Evolutionary conservation across 2,329 filamentous ascomycete genomes (phyloP).

Genomic region (Penicillium rolfsii): DNA sequence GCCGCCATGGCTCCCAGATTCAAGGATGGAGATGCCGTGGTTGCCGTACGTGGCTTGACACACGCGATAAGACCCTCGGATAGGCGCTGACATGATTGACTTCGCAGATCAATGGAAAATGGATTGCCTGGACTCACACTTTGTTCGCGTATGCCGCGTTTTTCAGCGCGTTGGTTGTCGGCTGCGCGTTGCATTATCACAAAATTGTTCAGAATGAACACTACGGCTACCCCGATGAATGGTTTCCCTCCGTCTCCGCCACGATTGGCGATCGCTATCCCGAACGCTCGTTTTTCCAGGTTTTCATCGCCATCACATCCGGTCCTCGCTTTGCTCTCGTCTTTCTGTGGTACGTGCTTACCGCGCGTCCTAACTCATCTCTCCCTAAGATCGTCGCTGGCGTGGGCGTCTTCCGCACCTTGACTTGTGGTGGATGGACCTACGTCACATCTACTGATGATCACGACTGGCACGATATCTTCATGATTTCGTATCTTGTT

Average conservation of each 20-base stretch:
- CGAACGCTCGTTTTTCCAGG: conserved; percentile 93
- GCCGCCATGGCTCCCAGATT: conserved; percentile 62
- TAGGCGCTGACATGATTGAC: conserved; percentile 32
- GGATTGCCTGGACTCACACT: conserved; percentile 89
- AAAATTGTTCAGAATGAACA: conserved; percentile 99
- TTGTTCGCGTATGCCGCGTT: conserved; percentile 80
- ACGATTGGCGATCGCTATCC: conserved; percentile 98
- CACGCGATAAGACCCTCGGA: conserved; percentile 16
- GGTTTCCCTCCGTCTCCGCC: conserved; percentile 94
- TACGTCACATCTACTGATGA: conserved; percentile 98
- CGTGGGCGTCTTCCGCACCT: conserved; percentile 81
- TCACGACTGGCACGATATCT: conserved; percentile 97
- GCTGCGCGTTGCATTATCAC: conserved; percentile 80
- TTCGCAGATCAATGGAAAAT: conserved; percentile 76
- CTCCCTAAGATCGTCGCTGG: conserved; percentile 81
- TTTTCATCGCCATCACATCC: conserved; percentile 96
- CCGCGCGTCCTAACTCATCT: conserved; percentile 70
- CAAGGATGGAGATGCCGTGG: conserved; percentile 65
- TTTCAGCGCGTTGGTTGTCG: conserved; percentile 80
- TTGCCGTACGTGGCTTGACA: conserved; percentile 53
- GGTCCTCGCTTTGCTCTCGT: conserved; percentile 90
- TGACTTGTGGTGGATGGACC: conserved; percentile 97
- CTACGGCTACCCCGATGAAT: conserved; percentile 91
- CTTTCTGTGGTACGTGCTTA: conserved; percentile 88
- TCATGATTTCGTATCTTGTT: conserved; percentile 98